Evolutionary conservation across 106 monocot genomes (phyloP).

Genomic region (Phalaenopsis equestris): DNA sequence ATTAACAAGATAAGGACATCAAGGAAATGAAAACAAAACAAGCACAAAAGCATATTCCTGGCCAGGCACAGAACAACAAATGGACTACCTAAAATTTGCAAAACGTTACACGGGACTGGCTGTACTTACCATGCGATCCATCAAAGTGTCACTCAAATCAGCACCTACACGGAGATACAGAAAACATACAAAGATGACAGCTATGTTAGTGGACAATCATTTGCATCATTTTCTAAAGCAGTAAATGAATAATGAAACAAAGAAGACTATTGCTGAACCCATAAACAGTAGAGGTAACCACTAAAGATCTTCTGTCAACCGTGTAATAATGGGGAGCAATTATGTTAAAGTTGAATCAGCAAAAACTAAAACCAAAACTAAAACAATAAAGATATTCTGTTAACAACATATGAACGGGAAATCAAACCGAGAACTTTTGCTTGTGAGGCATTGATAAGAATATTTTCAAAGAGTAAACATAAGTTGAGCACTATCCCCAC

Average conservation of each 20-base stretch:
- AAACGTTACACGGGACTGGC: background rate
- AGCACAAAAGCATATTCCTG: background rate
- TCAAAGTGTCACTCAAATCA: constrained; percentile 95
- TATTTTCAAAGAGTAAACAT: background rate
- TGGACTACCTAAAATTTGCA: background rate
- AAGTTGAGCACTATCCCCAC: background rate
- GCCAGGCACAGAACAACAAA: background rate
- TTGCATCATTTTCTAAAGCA: background rate
- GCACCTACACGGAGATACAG: constrained; percentile 56
- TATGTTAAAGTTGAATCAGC: background rate
- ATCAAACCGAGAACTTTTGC: background rate
- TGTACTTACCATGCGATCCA: constrained; percentile 92
- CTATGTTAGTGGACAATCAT: background rate
- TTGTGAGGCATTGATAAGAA: background rate
- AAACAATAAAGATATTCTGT: background rate
- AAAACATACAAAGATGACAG: too few relatives aligned
- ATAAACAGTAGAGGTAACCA: background rate
- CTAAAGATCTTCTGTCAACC: background rate
- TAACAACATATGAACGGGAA: background rate
- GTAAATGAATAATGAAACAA: background rate
- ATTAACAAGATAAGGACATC: too few relatives aligned
- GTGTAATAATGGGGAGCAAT: background rate
- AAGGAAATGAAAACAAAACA: background rate
- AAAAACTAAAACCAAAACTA: background rate
- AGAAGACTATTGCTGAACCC: background rate